phyloP scores from a whole-genome alignment of 2,329 filamentous ascomycete genomes.

The Colletotrichum somersetense region DNA sequence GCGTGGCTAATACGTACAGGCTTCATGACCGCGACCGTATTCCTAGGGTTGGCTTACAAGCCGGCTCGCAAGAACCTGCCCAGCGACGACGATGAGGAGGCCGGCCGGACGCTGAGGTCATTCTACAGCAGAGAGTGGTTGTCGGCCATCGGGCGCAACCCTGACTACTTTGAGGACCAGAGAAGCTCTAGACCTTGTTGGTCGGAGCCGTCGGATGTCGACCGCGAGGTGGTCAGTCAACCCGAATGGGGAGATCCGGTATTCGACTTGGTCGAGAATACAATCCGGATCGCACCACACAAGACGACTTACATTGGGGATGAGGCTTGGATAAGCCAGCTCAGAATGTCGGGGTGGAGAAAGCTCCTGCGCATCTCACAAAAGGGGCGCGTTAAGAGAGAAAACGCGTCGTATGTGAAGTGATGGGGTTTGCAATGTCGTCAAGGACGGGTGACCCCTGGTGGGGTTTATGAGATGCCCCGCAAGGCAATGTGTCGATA shows the following conservation, averaged over 20 bases:
- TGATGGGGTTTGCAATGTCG: not conserved
- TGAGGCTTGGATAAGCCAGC: not conserved
- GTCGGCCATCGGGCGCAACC: constrained; percentile 2
- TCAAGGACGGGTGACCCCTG: constrained; percentile 22
- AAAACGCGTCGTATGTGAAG: not conserved
- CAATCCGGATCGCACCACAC: constrained; percentile 1
- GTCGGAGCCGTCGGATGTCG: not conserved
- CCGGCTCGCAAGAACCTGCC: not conserved
- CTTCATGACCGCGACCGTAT: constrained; percentile 24
- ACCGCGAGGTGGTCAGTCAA: not conserved
- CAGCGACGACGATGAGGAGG: not conserved
- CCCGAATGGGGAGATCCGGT: not conserved
- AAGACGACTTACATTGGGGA: constrained; percentile 1
- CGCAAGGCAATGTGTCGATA: constrained; percentile 1
- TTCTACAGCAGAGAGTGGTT: constrained; percentile 24
- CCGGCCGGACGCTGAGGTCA: not conserved
- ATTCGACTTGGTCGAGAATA: constrained; percentile 14
- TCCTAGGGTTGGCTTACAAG: constrained; percentile 28
- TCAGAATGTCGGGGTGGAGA: not conserved
- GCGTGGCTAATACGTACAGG: constrained; percentile 6
- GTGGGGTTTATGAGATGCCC: constrained; percentile 14
- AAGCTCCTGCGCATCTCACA: not conserved
- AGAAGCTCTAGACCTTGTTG: not conserved
- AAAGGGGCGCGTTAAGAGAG: constrained; percentile 15
- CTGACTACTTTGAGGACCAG: not conserved